phyloP scores from a whole-genome alignment of 345 rosid genomes.

The Dovyalis caffra region DNA sequence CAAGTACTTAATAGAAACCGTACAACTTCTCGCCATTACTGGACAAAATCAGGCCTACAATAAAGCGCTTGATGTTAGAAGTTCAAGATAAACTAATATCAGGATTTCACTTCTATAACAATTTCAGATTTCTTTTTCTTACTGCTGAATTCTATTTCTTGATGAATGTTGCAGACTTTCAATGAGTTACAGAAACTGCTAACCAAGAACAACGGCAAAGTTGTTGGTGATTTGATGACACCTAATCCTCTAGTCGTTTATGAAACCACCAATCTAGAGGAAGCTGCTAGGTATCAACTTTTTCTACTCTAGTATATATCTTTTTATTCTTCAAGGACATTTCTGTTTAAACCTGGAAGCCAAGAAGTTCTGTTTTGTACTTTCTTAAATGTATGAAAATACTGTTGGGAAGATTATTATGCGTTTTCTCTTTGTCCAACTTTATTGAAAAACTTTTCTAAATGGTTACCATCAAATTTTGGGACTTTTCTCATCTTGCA shows the following conservation, averaged over 20 bases:
- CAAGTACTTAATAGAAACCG: neutral
- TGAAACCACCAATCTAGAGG: constrained; percentile 78
- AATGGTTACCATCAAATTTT: neutral
- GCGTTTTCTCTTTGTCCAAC: neutral
- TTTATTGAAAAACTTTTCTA: neutral
- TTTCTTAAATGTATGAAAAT: neutral
- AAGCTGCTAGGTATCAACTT: constrained; percentile 69
- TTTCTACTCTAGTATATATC: neutral
- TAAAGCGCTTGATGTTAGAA: neutral
- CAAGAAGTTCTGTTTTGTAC: neutral
- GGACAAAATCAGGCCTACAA: neutral
- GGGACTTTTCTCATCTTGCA: neutral
- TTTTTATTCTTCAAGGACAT: neutral
- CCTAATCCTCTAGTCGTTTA: constrained; percentile 75
- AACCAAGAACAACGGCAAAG: constrained; percentile 74
- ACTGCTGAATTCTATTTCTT: constrained; percentile 18
- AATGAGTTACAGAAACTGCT: constrained; percentile 77
- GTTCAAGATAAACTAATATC: neutral
- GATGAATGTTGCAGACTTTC: constrained; percentile 50
- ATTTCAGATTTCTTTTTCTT: neutral
- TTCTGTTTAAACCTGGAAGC: neutral
- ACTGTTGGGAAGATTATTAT: neutral
- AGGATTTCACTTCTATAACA: neutral
- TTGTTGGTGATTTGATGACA: constrained; percentile 94
- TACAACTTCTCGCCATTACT: neutral